Base-by-base conservation (phyloP, 257 asterid genomes). In the Nicotiana obtusifolia region DNA sequence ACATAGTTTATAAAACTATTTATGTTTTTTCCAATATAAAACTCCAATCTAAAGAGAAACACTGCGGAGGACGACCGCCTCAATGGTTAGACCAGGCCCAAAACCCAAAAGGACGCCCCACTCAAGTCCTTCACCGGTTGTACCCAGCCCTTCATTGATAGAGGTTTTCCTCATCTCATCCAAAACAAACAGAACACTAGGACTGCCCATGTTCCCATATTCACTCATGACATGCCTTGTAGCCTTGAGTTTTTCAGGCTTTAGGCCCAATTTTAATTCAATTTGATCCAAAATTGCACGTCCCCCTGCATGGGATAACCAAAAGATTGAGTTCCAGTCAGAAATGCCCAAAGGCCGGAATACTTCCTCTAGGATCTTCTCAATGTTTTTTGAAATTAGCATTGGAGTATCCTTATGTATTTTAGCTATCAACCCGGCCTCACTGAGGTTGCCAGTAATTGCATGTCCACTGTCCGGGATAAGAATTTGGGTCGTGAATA, bases 231-330 rank as follows among this genome's bases (percentile, higher is more conserved):
- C 82, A 28, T 64, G 66, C 22, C 82, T 24, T 9, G 85, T 13
- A 0, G 52, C 66, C n/a, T 28, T 26, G 14, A 77, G n/a, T 54
- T 65, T 82, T n/a, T 83, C 82, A 10, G 52, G 82, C 14, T 65
- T 65, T 24, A 83, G 65, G 4, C 49, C 79, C 6, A 77, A 77
- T 22, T 77, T 83, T 22, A 22, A 33, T 67, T 83, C 85, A 17
- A 77, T 62, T 24, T 77, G 86, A 14, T 78, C 83, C 57, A 83
- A 41, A 20, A 83, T 78, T 5, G 76, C 80, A 1, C 66, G 76
- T 31, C 86, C 86, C 3, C 86, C 83, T 2, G 86, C 76, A 28
- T 83, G 86, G 13, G 57, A 35, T 9, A 78, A 28, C 86, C 76
- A 83, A 14, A 78, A 83, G 0, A 83, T 56, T 0, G 86, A 83